These are phyloP conservation scores for Diaporthe ilicicola DNA, from an alignment of 2,329 filamentous ascomycete species.

Conservation along the genomic window DNA sequence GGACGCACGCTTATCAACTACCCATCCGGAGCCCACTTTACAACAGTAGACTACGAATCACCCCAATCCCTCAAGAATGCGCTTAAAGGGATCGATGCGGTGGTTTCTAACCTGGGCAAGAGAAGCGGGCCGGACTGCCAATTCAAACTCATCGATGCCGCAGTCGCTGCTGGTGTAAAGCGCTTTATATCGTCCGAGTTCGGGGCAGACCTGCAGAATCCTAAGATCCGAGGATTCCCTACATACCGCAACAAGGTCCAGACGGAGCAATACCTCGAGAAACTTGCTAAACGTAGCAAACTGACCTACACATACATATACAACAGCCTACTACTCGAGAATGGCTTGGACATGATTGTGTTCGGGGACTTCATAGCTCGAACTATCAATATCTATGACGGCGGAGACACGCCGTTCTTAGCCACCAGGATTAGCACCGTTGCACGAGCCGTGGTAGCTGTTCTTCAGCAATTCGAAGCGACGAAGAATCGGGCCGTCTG, in stretches of 20 bases:
- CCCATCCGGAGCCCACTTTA: slow-evolving; percentile 50
- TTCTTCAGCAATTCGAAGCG: slow-evolving; percentile 39
- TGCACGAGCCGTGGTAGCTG: slow-evolving; percentile 38
- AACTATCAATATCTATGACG: slow-evolving; percentile 36
- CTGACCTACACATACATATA: slow-evolving; percentile 42
- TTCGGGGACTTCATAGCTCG: slow-evolving; percentile 38
- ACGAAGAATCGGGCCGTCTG: slow-evolving; percentile 40
- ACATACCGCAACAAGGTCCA: slow-evolving; percentile 20
- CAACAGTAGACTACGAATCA: slow-evolving; percentile 55
- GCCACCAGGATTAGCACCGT: slow-evolving; percentile 38
- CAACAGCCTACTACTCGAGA: slow-evolving; percentile 43
- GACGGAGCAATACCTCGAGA: slow-evolving; percentile 3
- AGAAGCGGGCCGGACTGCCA: slow-evolving; percentile 51
- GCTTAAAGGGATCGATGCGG: slow-evolving; percentile 63
- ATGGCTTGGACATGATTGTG: slow-evolving; percentile 36
- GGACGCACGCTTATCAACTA: not conserved
- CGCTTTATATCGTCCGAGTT: slow-evolving; percentile 68
- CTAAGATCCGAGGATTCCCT: slow-evolving; percentile 38
- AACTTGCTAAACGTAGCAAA: not conserved
- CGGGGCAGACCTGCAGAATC: slow-evolving; percentile 40
- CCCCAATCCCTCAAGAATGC: slow-evolving; percentile 52
- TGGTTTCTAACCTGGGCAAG: slow-evolving; percentile 59
- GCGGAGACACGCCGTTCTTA: slow-evolving; percentile 38
- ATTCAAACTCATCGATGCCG: slow-evolving; percentile 61
- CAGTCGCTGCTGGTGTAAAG: slow-evolving; percentile 63